These are phyloP conservation scores for Citrus australasica DNA, from an alignment of 345 rosid species.

Conservation along the genomic window DNA sequence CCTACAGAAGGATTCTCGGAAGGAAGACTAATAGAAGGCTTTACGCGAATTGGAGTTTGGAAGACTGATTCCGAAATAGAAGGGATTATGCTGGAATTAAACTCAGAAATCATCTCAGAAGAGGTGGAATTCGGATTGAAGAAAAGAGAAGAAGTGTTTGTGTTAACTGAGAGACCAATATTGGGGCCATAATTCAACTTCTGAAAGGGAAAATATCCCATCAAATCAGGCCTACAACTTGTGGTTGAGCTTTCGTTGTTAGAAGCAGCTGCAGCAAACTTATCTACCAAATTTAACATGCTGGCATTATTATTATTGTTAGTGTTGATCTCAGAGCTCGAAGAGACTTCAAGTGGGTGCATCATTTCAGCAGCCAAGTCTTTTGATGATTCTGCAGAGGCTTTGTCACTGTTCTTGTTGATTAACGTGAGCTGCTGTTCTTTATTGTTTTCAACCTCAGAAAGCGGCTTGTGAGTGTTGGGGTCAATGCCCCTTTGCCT, in stretches of 20 bases:
- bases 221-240: slow-evolving; percentile 34
- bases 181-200: slow-evolving; percentile 45
- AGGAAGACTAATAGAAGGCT: slow-evolving; percentile 60
- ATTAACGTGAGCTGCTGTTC: slow-evolving; percentile 24
- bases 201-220: slow-evolving; percentile 51
- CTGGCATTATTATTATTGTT: not conserved
- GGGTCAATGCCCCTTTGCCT: slow-evolving; percentile 63
- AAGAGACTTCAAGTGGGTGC: slow-evolving; percentile 26
- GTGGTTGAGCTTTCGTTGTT: slow-evolving; percentile 21
- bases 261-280: slow-evolving; percentile 20
- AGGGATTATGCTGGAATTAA: slow-evolving; percentile 28
- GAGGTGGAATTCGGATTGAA: slow-evolving; percentile 36
- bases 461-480: slow-evolving; percentile 54
- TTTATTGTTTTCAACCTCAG: slow-evolving; percentile 38
- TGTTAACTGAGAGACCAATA: slow-evolving; percentile 33
- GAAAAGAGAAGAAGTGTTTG: slow-evolving; percentile 29
- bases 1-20: slow-evolving; percentile 32
- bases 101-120: slow-evolving; percentile 26
- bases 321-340: slow-evolving; percentile 17
- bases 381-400: slow-evolving; percentile 16
- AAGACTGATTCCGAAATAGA: slow-evolving; percentile 35
- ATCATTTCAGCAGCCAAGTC: slow-evolving; percentile 7
- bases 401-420: slow-evolving; percentile 20
- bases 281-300: slow-evolving; percentile 28
- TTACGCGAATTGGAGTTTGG: slow-evolving; percentile 43